Evolutionary conservation across 257 asterid species (phyloP), one percentile per base, ranked within the genome.

Genomic region (Orobanche coerulescens): DNA sequence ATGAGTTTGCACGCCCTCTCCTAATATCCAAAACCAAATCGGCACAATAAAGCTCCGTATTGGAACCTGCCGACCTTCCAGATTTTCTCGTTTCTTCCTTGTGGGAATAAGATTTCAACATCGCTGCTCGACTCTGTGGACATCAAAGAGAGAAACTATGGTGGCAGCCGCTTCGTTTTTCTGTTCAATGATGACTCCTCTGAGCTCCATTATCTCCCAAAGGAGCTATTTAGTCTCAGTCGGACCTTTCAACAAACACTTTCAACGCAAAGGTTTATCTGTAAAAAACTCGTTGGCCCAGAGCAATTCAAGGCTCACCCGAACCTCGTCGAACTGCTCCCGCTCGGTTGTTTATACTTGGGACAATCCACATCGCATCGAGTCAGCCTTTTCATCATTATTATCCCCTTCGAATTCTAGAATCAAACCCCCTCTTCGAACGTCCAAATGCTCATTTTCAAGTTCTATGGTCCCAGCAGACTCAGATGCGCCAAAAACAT

Each of bases 211-310:
- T 0, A 62, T 73, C 20, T 55, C 62, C 3, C 46, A 72, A 5
- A 56, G 54, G 5, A 51, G 68, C 24, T 28, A 36, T 34, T 47
- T 36, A 9, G 5, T 46, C 30, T 83, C 91, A 0, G 5, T 79
- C 75, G 62, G 93, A 60, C 94, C 58, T 78, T 82, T 67, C 19
- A 59, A 71, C 95, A 82, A 81, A 73, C 95, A 66, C 3, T 11
- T 72, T 6, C 73, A 58, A 19, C 36, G 78, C 86, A 84, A 74
- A 10, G 24, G 25, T 9, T 23, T 66, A 0, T 62, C 69, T 19
- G 25, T 39, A 19, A 72, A 66, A 62, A 68, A 5, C 26, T 66
- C 77, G 4, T 23, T 13, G 3, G 6, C 44, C 16, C 40, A 8
- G 23, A 24, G 12, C 48, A 60, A 31, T 57, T 30, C 51, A 10